Evolutionary conservation across 257 asterid genomes (phyloP).

Genomic region (Ballota nigra): DNA sequence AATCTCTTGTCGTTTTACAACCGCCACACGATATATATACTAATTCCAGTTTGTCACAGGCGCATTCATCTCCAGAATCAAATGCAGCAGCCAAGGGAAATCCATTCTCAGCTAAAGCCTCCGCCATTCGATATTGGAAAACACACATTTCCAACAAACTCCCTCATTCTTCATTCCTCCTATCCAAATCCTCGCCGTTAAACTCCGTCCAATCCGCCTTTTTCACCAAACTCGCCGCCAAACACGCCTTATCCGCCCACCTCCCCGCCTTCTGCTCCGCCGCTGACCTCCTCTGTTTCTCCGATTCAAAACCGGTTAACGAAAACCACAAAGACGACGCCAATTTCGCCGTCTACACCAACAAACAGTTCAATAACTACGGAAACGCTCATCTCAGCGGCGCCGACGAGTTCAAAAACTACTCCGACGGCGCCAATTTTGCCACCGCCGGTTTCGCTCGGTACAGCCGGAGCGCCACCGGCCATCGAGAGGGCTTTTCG

Average conservation of each 20-base stretch:
- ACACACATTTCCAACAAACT: conserved; percentile 48
- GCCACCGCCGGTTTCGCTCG: conserved; percentile 52
- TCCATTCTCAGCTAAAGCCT: conserved; percentile 69
- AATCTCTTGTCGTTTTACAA: conserved; percentile 28
- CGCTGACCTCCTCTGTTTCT: conserved; percentile 61
- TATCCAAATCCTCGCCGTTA: conserved; percentile 78
- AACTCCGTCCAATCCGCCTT: conserved; percentile 52
- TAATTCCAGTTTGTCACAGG: conserved; percentile 36
- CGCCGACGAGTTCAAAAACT: conserved; percentile 62
- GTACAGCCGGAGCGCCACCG: conserved; percentile 66
- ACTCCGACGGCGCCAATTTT: conserved; percentile 61
- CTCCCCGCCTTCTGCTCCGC: conserved; percentile 63
- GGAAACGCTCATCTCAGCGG: conserved; percentile 59
- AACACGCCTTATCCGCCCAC: conserved; percentile 46
- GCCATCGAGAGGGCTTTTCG: conserved; percentile 54
- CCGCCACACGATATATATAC: background rate
- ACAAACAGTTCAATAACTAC: conserved; percentile 56
- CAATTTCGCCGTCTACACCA: conserved; percentile 47
- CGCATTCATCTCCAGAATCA: background rate
- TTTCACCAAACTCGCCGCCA: conserved; percentile 55
- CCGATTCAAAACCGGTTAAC: conserved; percentile 11
- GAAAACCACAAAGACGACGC: conserved; percentile 50
- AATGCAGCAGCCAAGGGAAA: conserved; percentile 34
- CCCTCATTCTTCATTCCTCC: conserved; percentile 50
- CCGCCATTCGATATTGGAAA: conserved; percentile 66